Base-by-base conservation (phyloP, 495 filamentous ascomycete genomes). In the Hypomontagnella monticulosa region DNA sequence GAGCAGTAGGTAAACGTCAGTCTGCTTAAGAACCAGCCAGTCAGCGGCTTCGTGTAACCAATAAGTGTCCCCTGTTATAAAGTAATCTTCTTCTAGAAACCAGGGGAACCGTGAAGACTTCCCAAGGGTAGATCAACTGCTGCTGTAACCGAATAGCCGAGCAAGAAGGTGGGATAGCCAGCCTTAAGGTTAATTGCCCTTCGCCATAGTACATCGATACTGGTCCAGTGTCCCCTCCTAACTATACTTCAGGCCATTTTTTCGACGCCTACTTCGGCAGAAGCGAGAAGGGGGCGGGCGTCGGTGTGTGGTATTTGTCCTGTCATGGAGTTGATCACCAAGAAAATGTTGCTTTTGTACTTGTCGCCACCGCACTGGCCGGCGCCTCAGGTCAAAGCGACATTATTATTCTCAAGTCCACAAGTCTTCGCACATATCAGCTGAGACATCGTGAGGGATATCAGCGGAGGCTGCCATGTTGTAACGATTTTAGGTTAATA, bases 261-360 rank as follows among this genome's bases (percentile, higher is more conserved):
- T 69, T 61, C 15, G 60, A 63, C 66, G 66, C 66, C 60, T 69
- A 69, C 32, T 51, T 69, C 66, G 66, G 66, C 66, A 69, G 44
- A 57, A 53, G 66, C 50, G 60, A 69, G 66, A 61, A 52, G 36
- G 20, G 20, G 51, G 48, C 44, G 27, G 55, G 49, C 50, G 36
- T 61, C 55, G 51, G 49, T 60, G 60, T 62, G 66, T 69, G 44
- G 43, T 38, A 64, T 69, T 53, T 27, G 60, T 57, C 54, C 56
- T 64, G 56, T 52, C 55, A n/a, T 15, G 60, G 55, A 56, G 55
- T 60, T 41, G 66, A 69, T 69, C 66, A 56, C 30, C 56, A 34
- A 38, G 9, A 49, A 55, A 52, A 61, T 55, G 60, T 69, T 61
- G 66, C 66, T 69, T 69, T 64, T 68, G 46, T 63, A 68, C 65